Evolutionary conservation across 2,329 filamentous ascomycete genomes (phyloP), one percentile per base, ranked within the genome.

Genomic region (Colletotrichum lupini): DNA sequence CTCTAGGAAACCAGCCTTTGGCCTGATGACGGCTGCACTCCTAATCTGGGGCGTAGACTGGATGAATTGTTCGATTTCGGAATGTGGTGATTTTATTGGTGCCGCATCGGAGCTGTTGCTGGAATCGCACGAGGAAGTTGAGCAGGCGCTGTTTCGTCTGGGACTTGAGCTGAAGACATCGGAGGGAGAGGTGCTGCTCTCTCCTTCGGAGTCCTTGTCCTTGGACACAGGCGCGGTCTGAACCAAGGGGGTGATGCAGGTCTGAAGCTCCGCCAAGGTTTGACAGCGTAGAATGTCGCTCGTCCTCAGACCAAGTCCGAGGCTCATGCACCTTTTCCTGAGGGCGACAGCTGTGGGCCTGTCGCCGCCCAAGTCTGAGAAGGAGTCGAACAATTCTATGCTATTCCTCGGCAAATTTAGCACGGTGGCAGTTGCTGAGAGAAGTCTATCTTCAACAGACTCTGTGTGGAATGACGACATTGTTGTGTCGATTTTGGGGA

Each of bases 1-100:
- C 74, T 89, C 87, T 59, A 89, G 85, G 16, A 85, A 82, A 9
- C 87, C 87, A 11, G 87, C 87, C 69, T 83, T 85, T 22, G 87
- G 87, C 35, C 80, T 83, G 26, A 88, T 80, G 16, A 87, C 78
- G 55, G 82, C 83, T 16, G 84, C 83, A 72, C 80, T 82, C 30
- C 80, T 82, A 16, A 89, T 81, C 24, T 82, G 80, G 28, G 79
- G 81, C 32, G 83, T 84, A 22, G 81, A 81, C 42, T 79, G 81
- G 2, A 88, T 77, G 14, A 85, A 79, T 11, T 55, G 57, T 32
- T 75, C 73, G 19, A 72, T 72, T 32, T 52, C 30, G 2, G 46
- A 19, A n/a, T 72, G 30, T 16, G 72, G 63, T 49, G 67, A 22
- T 28, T 55, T 67, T 35, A 53, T 32, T 14, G 66, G 62, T 35